These are phyloP conservation scores for Aspergillus udagawae DNA, from an alignment of 2,329 filamentous ascomycete genomes.

Conservation along the genomic window DNA sequence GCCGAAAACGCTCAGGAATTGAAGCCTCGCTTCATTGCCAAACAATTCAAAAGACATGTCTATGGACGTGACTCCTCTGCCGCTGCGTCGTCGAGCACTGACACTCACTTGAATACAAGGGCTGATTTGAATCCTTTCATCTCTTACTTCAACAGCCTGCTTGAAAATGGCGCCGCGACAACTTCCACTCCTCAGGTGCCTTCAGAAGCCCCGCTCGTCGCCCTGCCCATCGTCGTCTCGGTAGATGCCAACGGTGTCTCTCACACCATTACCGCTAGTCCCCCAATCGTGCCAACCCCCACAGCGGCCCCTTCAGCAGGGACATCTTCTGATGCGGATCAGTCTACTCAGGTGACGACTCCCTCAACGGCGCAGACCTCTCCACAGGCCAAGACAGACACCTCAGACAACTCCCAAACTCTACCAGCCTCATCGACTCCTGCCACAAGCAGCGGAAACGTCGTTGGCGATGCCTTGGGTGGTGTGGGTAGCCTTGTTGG, in stretches of 20 bases:
- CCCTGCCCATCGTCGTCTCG: constrained; percentile 19
- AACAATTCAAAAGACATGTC: constrained; percentile 28
- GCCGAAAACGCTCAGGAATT: constrained; percentile 28
- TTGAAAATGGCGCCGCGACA: not conserved
- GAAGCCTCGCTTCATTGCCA: constrained; percentile 32
- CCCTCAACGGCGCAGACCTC: not conserved
- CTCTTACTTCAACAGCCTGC: not conserved
- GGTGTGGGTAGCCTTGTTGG: not conserved
- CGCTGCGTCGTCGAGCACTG: not conserved
- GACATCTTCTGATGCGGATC: not conserved
- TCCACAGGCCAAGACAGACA: not conserved
- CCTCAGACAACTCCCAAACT: not conserved
- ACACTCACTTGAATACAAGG: not conserved
- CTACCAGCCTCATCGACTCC: not conserved
- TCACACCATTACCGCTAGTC: constrained; percentile 15
- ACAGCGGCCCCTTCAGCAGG: not conserved
- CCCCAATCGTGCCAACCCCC: not conserved
- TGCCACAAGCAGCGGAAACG: not conserved
- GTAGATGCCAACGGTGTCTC: constrained; percentile 21
- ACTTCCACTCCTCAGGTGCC: not conserved
- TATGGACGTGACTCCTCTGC: constrained; percentile 2
- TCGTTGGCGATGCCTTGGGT: not conserved
- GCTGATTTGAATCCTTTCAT: not conserved
- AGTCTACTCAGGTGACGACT: not conserved
- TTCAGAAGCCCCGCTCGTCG: constrained; percentile 4